Percentiles rank a stretch among this genome's conserved stretches.
Evolutionary conservation across 208 protist genomes (phyloP).

Genomic region (Leishmania amazonensis): DNA sequence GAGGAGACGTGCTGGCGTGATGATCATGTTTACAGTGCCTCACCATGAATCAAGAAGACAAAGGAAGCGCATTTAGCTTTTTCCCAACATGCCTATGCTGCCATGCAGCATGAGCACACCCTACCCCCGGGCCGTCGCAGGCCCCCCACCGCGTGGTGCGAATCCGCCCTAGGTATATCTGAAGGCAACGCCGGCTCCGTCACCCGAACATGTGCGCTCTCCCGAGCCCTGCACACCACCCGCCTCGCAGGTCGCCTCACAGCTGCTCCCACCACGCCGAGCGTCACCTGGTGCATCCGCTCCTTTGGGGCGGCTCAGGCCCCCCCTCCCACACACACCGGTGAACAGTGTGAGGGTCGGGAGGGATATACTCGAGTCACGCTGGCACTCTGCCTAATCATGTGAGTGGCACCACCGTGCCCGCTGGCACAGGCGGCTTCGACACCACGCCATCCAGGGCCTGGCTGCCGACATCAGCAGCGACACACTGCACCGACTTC

Average conservation of each 20-base stretch:
- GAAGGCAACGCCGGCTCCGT: background rate
- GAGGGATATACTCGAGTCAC: background rate
- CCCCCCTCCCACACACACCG: background rate
- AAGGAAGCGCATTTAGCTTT: background rate
- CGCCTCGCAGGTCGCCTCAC: background rate
- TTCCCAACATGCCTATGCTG: background rate
- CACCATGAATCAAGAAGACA: background rate
- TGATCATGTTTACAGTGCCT: background rate
- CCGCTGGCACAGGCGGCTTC: background rate
- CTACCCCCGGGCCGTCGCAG: background rate
- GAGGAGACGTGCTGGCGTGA: background rate
- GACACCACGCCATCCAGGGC: background rate
- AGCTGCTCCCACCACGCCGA: background rate
- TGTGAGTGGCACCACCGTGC: background rate
- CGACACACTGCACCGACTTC: background rate
- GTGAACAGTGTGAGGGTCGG: background rate
- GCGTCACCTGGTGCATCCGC: background rate
- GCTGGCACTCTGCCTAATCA: background rate
- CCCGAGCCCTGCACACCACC: background rate
- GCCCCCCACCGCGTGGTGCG: background rate
- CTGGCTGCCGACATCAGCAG: background rate
- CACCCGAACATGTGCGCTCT: background rate
- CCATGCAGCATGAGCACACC: background rate
- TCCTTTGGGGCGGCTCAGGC: background rate
- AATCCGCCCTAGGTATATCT: background rate